phyloP scores from a whole-genome alignment of 2,329 filamentous ascomycete genomes.

The Aspergillus persii region DNA sequence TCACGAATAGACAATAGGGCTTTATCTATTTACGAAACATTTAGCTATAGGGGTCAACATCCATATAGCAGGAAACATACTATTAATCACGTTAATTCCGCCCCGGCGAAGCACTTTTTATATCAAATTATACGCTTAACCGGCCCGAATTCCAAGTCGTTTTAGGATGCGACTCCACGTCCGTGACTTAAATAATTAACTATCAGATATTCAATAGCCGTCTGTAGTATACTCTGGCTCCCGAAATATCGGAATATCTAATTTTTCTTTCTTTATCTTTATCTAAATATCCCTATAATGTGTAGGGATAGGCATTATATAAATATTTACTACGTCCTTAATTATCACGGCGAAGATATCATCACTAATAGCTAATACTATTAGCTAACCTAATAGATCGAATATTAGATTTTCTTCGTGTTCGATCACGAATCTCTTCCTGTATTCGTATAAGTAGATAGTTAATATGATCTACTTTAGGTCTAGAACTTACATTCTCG shows the following conservation, averaged over 20 bases:
- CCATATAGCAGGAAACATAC: slow-evolving; percentile 9
- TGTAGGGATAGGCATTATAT: slow-evolving; percentile 12
- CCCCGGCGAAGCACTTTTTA: slow-evolving; percentile 15
- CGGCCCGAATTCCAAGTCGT: slow-evolving; percentile 6
- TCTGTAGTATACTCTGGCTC: slow-evolving; percentile 14
- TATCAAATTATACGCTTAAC: slow-evolving; percentile 13
- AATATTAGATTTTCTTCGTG: slow-evolving; percentile 18
- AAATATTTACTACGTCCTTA: slow-evolving; percentile 14
- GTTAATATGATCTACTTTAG: background rate
- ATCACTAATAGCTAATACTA: slow-evolving; percentile 13
- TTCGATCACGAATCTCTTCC: slow-evolving; percentile 20
- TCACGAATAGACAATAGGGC: slow-evolving; percentile 18
- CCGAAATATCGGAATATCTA: slow-evolving; percentile 16
- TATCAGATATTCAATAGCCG: slow-evolving; percentile 14
- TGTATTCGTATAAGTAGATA: slow-evolving; percentile 8
- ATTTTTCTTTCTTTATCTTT: slow-evolving; percentile 18
- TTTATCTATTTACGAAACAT: slow-evolving; percentile 9
- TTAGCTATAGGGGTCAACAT: slow-evolving; percentile 4
- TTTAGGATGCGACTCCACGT: slow-evolving; percentile 17
- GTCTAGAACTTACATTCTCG: slow-evolving; percentile 14
- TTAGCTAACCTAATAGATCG: slow-evolving; percentile 16
- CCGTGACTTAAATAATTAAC: slow-evolving; percentile 8
- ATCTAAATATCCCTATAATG: slow-evolving; percentile 13
- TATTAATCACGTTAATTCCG: slow-evolving; percentile 21
- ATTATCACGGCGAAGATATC: slow-evolving; percentile 14